Evolutionary conservation across 345 rosid species (phyloP).

Genomic region (Euphorbia peplus): DNA sequence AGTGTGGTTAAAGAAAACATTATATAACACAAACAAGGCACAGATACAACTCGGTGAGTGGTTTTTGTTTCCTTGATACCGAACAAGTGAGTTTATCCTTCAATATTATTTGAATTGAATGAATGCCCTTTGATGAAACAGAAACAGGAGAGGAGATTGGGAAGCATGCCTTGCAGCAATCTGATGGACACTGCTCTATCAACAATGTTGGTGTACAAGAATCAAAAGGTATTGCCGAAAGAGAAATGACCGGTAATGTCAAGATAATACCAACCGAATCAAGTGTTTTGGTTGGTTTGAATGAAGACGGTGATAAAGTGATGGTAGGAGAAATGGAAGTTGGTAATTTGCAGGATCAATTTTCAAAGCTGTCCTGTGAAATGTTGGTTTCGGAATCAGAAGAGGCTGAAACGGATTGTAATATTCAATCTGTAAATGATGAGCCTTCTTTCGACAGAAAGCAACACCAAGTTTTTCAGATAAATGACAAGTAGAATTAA

Average conservation of each 20-base stretch:
- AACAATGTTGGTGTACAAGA: neutral
- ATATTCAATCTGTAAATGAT: slow-evolving; percentile 26
- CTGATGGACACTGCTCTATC: neutral
- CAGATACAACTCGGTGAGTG: slow-evolving; percentile 38
- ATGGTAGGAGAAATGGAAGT: slow-evolving; percentile 15
- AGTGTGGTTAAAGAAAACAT: slow-evolving; percentile 56
- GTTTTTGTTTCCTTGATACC: neutral
- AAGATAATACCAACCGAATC: neutral
- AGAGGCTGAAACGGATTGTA: slow-evolving; percentile 14
- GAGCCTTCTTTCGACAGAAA: slow-evolving; percentile 42
- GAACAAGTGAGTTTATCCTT: neutral
- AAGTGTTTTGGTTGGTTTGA: slow-evolving; percentile 5
- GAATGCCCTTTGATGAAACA: neutral
- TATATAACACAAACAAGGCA: slow-evolving; percentile 29
- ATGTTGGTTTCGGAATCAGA: slow-evolving; percentile 4
- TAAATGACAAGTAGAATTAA: slow-evolving; percentile 27
- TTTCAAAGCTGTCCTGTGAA: slow-evolving; percentile 39
- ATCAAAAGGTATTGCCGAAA: neutral
- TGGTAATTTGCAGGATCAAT: slow-evolving; percentile 35
- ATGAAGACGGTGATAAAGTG: slow-evolving; percentile 2
- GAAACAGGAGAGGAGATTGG: slow-evolving; percentile 1
- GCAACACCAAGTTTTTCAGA: slow-evolving; percentile 22
- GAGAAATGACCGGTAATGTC: neutral
- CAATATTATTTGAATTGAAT: neutral
- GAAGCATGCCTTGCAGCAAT: slow-evolving; percentile 13